Conservation (phyloP, 768 basidiomycete genomes). For the Lactifluus hygrophoroides region DNA sequence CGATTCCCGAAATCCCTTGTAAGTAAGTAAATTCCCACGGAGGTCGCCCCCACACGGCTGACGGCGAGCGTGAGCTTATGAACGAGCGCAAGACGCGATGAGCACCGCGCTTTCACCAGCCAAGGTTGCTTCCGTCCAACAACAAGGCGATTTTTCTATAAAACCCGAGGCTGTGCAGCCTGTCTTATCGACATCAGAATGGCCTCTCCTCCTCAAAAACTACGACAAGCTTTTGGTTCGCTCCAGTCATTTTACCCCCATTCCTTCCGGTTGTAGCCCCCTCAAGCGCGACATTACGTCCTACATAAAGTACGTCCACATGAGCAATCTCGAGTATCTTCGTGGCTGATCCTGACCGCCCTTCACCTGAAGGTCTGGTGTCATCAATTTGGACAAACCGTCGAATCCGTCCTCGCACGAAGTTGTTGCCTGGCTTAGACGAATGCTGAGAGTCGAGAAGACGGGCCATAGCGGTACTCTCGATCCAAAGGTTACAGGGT, state of each 20-base stretch:
- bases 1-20: background rate
- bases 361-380: constrained; percentile 66
- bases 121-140: constrained; percentile 67
- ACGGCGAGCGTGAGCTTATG: no score
- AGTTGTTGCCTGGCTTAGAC: constrained; percentile 96
- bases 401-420: constrained; percentile 99
- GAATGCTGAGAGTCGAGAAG: constrained; percentile 96
- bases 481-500: constrained; percentile 98
- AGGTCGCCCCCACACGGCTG: no score
- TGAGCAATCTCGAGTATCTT: background rate
- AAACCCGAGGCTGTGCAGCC: constrained; percentile 70
- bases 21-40: constrained; percentile 3
- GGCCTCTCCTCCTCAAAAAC: constrained; percentile 97
- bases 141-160: constrained; percentile 69
- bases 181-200: constrained; percentile 87
- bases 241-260: constrained; percentile 96
- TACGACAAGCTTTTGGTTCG: constrained; percentile 95
- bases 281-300: constrained; percentile 87
- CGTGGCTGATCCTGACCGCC: background rate
- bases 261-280: constrained; percentile 88
- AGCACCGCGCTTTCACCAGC: constrained; percentile 47
- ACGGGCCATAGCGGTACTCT: constrained; percentile 98
- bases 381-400: constrained; percentile 99
- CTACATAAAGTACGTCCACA: constrained; percentile 72
- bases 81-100: constrained; percentile 27